These are phyloP conservation scores for Thalia dealbata DNA, from an alignment of 176 grass and related monocot species.

Conservation along the genomic window DNA sequence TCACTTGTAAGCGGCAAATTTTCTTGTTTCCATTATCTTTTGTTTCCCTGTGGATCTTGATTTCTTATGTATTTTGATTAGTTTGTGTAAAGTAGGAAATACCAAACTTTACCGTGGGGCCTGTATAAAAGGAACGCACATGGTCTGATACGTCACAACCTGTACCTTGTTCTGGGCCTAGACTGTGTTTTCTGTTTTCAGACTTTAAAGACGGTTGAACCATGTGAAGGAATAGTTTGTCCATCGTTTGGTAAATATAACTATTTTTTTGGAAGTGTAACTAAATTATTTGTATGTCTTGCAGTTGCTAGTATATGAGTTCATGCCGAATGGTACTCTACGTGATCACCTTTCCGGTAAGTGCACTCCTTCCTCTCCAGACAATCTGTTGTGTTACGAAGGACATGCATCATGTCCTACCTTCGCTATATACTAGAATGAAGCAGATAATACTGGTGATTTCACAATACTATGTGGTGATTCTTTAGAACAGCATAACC, in stretches of 20 bases:
- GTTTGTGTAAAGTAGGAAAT: background rate
- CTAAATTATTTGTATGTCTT: conserved; percentile 8
- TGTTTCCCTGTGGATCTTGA: background rate
- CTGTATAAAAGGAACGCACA: background rate
- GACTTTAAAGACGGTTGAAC: no score
- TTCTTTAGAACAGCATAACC: no score
- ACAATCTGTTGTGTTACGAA: conserved; percentile 11
- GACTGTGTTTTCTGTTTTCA: no score
- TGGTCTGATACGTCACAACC: no score
- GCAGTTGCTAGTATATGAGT: conserved; percentile 82
- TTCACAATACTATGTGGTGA: no score
- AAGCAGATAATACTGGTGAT: no score
- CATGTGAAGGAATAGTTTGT: background rate
- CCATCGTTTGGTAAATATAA: background rate
- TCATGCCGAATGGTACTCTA: conserved; percentile 66
- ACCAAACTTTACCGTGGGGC: background rate
- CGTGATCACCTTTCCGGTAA: conserved; percentile 64
- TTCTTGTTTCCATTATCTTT: no score
- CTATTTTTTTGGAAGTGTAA: background rate
- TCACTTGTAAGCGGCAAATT: background rate
- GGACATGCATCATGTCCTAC: background rate
- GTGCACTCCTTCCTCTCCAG: conserved; percentile 10
- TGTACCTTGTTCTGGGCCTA: no score
- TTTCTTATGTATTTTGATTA: background rate
- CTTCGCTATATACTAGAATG: background rate